Percentiles rank a stretch among this genome's conserved stretches.
Evolutionary conservation across 2,329 filamentous ascomycete species (phyloP).

Genomic region (Alternaria panax): DNA sequence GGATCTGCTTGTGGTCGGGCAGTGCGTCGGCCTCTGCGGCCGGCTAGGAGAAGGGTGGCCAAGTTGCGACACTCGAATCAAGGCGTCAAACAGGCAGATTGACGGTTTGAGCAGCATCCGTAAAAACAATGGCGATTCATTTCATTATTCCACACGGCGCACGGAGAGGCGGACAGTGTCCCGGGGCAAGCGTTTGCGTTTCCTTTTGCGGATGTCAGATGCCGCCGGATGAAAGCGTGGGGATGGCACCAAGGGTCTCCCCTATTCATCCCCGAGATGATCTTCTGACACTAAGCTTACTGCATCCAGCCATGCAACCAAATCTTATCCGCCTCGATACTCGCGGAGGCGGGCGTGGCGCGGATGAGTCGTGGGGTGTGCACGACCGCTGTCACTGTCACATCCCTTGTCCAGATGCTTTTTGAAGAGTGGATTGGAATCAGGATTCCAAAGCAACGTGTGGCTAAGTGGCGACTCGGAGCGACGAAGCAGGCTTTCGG

Average conservation of each 20-base stretch:
- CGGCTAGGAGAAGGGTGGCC: slow-evolving; percentile 14
- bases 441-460: slow-evolving; percentile 1
- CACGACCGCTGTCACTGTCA: slow-evolving; percentile 24
- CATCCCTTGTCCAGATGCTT: slow-evolving; percentile 18
- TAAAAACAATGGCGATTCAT: not conserved
- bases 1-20: not conserved
- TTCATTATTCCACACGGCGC: slow-evolving; percentile 2
- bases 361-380: slow-evolving; percentile 20
- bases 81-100: slow-evolving; percentile 7
- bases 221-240: slow-evolving; percentile 31
- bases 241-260: slow-evolving; percentile 24
- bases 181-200: slow-evolving; percentile 25
- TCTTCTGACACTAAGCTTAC: slow-evolving; percentile 32
- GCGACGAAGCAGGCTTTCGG: slow-evolving; percentile 16
- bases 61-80: slow-evolving; percentile 15
- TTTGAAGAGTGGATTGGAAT: too few species aligned
- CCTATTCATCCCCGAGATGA: slow-evolving; percentile 36
- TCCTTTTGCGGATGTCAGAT: slow-evolving; percentile 23
- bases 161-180: slow-evolving; percentile 34
- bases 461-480: slow-evolving; percentile 12
- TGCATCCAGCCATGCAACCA: slow-evolving; percentile 12
- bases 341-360: slow-evolving; percentile 29
- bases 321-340: slow-evolving; percentile 26
- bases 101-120: slow-evolving; percentile 7
- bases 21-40: not conserved